Base-by-base conservation (phyloP, 2,329 filamentous ascomycete genomes). In the Alternaria gansuensis region DNA sequence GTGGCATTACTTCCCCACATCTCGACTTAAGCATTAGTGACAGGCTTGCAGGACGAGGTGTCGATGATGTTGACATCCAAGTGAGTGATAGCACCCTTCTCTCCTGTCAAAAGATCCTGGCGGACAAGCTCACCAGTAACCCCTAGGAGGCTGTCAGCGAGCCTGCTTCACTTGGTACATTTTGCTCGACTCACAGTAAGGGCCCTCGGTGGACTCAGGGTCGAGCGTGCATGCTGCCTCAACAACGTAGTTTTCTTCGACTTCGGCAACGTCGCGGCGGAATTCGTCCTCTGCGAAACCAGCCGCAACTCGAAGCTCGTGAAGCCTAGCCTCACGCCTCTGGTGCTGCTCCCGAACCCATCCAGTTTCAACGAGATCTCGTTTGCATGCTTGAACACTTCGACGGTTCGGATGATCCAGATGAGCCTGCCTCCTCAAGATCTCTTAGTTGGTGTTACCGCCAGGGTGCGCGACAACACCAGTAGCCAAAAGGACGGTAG, bases 31-130 rank as follows among this genome's bases (percentile, higher is more conserved):
- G 81, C 78, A 60, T 82, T 74, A 2, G 80, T 76, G 2, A 85
- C 78, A 10, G 82, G 81, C 68, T 83, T 75, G 75, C 84, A 87
- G 5, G 81, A 83, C 14, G 79, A 74, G 23, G 83, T 80, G 62
- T 86, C 83, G 45, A 86, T 77, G 29, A 86, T 75, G 70, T 85
- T 84, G 63, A 84, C 78, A 66, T 85, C 83, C 21, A 85, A 66
- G n/a, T 80, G 78, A 34, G 84, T 75, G 39, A 80, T 77, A 40
- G 85, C 75, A 41, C 84, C 84, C 26, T 66, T 67, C 70, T 85
- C 79, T 13, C 77, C 76, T 37, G 84, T 82, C n/a, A 77, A 76
- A 26, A 86, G 64, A 61, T 86, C 76, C 31, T 76, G 63, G 7
- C 84, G 79, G 61, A 86, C 72, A 43, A 81, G 79, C 68, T 86